Base-by-base conservation (phyloP, 2,329 filamentous ascomycete species). In the Colletotrichum cordylinicola region DNA sequence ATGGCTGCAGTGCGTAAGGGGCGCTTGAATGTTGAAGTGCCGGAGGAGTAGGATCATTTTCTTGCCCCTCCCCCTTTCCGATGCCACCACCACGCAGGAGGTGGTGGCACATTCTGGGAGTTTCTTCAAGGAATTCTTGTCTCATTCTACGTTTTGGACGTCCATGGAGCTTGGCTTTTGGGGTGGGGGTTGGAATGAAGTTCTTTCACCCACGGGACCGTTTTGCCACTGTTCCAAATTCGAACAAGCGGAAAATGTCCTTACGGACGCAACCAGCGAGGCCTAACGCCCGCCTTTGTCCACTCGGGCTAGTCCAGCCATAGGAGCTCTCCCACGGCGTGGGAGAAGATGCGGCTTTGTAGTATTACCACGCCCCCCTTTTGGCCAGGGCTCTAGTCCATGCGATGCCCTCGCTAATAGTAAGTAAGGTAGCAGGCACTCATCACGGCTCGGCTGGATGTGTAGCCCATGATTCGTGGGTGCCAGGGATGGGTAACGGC, bases 381-480 rank as follows among this genome's bases (percentile, higher is more conserved):
- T 27, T 65, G 27, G 27, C 37, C 33, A 65, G 56, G 43, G 33
- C 55, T 39, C 43, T 35, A 56, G 31, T 27, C 43, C 37, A 43
- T 24, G 39, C 39, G n/a, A 73, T 68, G 69, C 70, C 71, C 39
- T 48, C 39, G 39, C 39, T 73, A 70, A 29, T n/a, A 37, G 27
- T 29, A 29, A 29, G 29, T 39, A 52, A 29, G 2, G 29, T 39
- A 52, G 64, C 64, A 75, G 33, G 67, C 13, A 29, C 35, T 68
- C 64, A 58, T 68, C 43, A 75, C 58, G 27, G 39, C 56, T 65
- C 62, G 64, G 65, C 58, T 58, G 33, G 33, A 64, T 67, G 56
- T 69, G 56, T n/a, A n/a, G 56, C 58, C 70, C 70, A 73, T 75
- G 73, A 75, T 75, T 75, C 64, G 73, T 68, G 70, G 70, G 24